Conservation (phyloP, 2,329 filamentous ascomycete genomes). For the Ceratocystis albifundus region DNA sequence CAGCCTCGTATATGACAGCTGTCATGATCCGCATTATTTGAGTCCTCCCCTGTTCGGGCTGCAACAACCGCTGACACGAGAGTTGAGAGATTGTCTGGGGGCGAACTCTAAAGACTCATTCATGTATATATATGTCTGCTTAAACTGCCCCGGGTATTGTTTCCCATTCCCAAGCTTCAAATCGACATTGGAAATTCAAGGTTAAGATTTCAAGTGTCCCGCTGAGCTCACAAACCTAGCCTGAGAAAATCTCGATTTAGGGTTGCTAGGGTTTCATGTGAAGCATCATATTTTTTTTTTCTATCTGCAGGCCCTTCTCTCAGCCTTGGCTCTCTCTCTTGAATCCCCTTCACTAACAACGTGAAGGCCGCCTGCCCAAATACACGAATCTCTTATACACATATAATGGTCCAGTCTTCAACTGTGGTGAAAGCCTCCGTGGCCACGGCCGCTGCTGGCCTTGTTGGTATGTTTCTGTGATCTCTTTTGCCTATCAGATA, state of each 20-base stretch:
- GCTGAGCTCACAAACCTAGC: neutral
- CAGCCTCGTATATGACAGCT: no score
- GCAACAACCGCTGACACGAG: neutral
- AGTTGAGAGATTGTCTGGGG: neutral
- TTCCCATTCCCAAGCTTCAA: neutral
- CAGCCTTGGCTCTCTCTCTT: neutral
- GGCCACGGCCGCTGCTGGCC: slow-evolving; percentile 47
- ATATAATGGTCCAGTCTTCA: slow-evolving; percentile 39
- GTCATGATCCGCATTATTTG: no score
- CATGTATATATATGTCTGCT: neutral
- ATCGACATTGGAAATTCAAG: no score
- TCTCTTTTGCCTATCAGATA: neutral
- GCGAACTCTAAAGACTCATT: neutral
- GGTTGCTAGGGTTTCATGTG: neutral
- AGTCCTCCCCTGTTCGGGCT: neutral
- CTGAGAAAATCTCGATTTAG: neutral
- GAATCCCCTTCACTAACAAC: neutral
- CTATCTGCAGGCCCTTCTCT: neutral
- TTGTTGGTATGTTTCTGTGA: slow-evolving; percentile 41
- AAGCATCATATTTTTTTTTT: slow-evolving; percentile 11
- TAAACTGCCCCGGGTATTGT: neutral
- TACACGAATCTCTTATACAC: neutral
- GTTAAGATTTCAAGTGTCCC: no score
- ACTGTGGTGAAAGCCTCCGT: slow-evolving; percentile 50
- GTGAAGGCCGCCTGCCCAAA: neutral